Evolutionary conservation across 1,284 basidiomycete species (phyloP).

Genomic region (Ganoderma resinaceum): DNA sequence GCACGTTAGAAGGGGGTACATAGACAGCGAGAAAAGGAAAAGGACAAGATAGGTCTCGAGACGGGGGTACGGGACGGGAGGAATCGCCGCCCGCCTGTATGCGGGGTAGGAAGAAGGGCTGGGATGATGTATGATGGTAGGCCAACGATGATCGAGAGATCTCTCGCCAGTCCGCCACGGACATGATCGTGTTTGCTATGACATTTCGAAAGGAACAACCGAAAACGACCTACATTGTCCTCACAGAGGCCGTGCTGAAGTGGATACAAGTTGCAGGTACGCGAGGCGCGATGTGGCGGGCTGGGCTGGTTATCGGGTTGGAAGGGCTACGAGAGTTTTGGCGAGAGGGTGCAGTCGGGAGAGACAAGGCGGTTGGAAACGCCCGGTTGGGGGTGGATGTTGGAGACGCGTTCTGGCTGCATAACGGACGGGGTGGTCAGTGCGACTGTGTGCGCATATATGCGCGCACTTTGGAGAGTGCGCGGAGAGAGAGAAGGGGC

Average conservation of each 20-base stretch:
- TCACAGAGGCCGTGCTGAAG: background rate
- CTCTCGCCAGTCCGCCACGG: conserved; percentile 28
- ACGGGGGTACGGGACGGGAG: conserved; percentile 25
- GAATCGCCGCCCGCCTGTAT: conserved; percentile 22
- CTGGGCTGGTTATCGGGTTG: background rate
- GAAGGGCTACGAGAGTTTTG: background rate
- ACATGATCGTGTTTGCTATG: conserved; percentile 19
- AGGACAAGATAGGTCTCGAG: conserved; percentile 21
- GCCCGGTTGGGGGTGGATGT: background rate
- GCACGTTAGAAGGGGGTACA: conserved; percentile 17
- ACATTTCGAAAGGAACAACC: conserved; percentile 11
- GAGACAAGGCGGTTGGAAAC: background rate
- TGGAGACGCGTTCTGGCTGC: background rate
- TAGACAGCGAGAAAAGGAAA: conserved; percentile 9
- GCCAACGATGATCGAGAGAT: conserved; percentile 27
- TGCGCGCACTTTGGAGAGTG: background rate
- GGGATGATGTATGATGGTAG: conserved; percentile 14
- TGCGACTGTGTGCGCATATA: background rate
- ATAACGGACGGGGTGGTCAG: conserved; percentile 4
- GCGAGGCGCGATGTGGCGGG: background rate
- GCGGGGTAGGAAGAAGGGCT: conserved; percentile 15
- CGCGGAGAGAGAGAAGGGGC: conserved; percentile 2
- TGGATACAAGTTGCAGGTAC: background rate
- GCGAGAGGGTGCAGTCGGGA: background rate
- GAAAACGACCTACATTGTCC: conserved; percentile 19